A percentile compares a stretch with the other conserved stretches of the same genome.
These are phyloP conservation scores for Fraxinus cuspidata DNA, from an alignment of 257 asterid species.

Conservation along the genomic window DNA sequence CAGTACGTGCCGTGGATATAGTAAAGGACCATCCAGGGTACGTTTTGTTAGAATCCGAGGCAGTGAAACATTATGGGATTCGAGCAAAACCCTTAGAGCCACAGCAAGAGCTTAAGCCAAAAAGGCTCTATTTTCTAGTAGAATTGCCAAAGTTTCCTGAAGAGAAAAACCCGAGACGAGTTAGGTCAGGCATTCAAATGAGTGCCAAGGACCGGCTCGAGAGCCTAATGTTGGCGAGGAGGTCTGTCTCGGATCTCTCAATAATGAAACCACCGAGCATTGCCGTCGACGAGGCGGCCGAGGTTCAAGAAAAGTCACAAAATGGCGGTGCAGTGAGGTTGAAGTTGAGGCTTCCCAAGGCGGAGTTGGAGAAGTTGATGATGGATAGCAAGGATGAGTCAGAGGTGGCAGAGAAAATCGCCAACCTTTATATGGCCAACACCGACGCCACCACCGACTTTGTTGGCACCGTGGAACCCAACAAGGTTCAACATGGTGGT, in stretches of 20 bases:
- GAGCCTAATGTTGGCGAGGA: conserved; percentile 74
- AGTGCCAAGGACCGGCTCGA: conserved; percentile 93
- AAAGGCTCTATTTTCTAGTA: conserved; percentile 71
- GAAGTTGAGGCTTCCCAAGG: conserved; percentile 69
- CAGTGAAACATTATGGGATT: conserved; percentile 75
- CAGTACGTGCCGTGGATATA: conserved; percentile 62
- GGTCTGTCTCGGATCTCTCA: conserved; percentile 76
- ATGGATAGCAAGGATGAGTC: conserved; percentile 58
- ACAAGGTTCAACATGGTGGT: conserved; percentile 22
- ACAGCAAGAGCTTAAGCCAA: conserved; percentile 67
- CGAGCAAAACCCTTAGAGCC: conserved; percentile 86
- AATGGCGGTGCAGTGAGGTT: conserved; percentile 45
- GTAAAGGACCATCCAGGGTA: conserved; percentile 58
- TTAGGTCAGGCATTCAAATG: conserved; percentile 89
- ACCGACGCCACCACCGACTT: conserved; percentile 22
- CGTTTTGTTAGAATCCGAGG: conserved; percentile 72
- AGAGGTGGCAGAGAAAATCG: conserved; percentile 70
- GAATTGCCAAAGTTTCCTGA: conserved; percentile 67
- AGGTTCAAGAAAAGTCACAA: not conserved
- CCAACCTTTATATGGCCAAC: conserved; percentile 48
- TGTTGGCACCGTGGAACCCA: conserved; percentile 22
- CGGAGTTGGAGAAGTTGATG: conserved; percentile 79
- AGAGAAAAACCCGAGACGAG: conserved; percentile 57
- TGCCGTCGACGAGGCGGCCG: conserved; percentile 23
- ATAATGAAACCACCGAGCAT: conserved; percentile 58